phyloP scores from a whole-genome alignment of 495 filamentous ascomycete genomes.

The Penicillium samsonianum region DNA sequence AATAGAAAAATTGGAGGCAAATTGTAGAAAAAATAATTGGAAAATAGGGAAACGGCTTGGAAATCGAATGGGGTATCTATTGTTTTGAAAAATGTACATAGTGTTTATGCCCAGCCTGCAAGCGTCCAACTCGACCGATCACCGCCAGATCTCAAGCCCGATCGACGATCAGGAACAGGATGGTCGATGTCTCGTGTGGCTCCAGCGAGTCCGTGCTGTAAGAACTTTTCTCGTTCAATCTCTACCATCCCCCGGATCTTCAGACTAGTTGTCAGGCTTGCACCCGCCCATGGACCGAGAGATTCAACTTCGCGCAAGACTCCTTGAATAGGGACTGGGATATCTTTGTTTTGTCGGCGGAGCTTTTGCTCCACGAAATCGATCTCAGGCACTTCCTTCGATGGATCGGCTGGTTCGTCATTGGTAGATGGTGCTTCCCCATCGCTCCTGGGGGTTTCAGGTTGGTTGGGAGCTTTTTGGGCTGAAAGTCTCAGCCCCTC shows the following conservation, averaged over 20 bases:
- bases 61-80: conserved; percentile 24
- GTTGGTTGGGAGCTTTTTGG: conserved; percentile 23
- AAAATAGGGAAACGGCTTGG: background rate
- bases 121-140: conserved; percentile 75
- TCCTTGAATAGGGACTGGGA: conserved; percentile 52
- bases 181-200: conserved; percentile 64
- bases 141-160: conserved; percentile 56
- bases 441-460: conserved; percentile 21
- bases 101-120: conserved; percentile 68
- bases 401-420: conserved; percentile 35
- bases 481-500: conserved; percentile 44
- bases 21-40: background rate
- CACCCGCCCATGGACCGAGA: conserved; percentile 86
- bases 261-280: conserved; percentile 74
- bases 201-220: conserved; percentile 73
- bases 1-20: background rate
- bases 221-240: conserved; percentile 82
- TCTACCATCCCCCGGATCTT: conserved; percentile 78
- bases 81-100: conserved; percentile 20
- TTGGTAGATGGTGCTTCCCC: conserved; percentile 41
- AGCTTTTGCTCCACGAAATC: conserved; percentile 69
- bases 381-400: conserved; percentile 38
- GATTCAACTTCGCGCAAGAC: conserved; percentile 75
- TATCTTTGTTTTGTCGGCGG: conserved; percentile 49
- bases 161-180: conserved; percentile 52